Evolutionary conservation across 176 grass and related monocot genomes (phyloP), one percentile per base, ranked within the genome.

Genomic region (Chloris gayana): DNA sequence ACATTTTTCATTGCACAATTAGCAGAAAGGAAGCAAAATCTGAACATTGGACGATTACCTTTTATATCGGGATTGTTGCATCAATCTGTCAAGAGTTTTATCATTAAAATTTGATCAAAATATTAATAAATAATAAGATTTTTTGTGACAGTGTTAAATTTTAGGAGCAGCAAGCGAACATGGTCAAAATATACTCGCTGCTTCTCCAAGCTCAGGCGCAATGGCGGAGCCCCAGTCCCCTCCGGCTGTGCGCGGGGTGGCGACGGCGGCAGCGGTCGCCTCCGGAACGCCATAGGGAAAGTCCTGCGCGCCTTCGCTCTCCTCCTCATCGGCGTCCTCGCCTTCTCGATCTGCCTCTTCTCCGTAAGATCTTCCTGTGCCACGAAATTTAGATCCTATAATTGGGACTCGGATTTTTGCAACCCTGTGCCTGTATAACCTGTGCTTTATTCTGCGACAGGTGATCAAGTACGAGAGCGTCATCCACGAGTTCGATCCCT

Each of bases 401-500:
- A 45, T 45, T 50, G 47, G 47, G 47, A 50, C 47, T 50, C 5
- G 47, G 47, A 59, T 30, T 80, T 82, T 68, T 39, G 41, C 13
- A 17, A 50, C 4, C 57, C 66, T 19, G 64, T 42, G 68, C 49
- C 39, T 50, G 47, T 50, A 14, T 50, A 4, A 50, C 14, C 21
- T 22, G 51, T 54, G 19, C 19, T 19, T 54, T 54, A 1, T 6
- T 54, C 4, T 54, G 51, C 51, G 14, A 1, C 85, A 99, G 96
- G 96, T 99, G 3, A 95, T 99, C 67, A 99, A 95, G 86, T 99
- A 99, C 35, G 96, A 99, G 84, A 99, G 96, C 76, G 96, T 99
- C 84, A 99, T 99, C 86, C 96, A 99, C 75, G 96, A 99, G 82
- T 99, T 99, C 84, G 96, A 99, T 83, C 96, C 96, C 46, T 99